Percentiles rank a stretch among this genome's conserved stretches.
These are phyloP conservation scores for Suhomyces chickasaworum DNA, from an alignment of 1,139 yeast genomes.

Conservation along the genomic window DNA sequence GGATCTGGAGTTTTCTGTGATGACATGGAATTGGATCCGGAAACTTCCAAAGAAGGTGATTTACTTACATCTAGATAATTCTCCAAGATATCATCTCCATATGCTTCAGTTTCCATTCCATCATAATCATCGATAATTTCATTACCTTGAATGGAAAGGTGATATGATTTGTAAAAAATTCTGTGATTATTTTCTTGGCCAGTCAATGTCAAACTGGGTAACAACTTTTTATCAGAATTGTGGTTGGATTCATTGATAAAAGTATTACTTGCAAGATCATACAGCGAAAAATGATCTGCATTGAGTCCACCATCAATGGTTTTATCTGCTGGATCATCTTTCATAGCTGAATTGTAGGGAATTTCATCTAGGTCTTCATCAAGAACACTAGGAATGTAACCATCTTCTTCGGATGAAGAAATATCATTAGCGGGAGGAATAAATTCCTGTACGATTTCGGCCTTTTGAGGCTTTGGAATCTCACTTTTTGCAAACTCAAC, in stretches of 20 bases:
- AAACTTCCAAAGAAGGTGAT: slow-evolving; percentile 21
- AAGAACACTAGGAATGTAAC: background rate
- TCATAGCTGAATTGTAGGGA: slow-evolving; percentile 1
- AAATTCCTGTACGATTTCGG: background rate
- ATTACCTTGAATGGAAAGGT: slow-evolving; percentile 34
- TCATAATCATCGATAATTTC: slow-evolving; percentile 6
- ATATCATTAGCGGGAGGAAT: background rate
- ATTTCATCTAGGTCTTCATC: slow-evolving; percentile 1
- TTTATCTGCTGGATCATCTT: slow-evolving; percentile 1
- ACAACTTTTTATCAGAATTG: background rate
- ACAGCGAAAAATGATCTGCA: background rate
- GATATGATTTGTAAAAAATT: slow-evolving; percentile 30
- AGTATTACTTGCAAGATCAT: background rate
- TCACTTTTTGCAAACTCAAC: background rate
- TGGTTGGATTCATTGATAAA: background rate
- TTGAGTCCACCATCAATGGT: slow-evolving; percentile 3
- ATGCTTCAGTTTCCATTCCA: slow-evolving; percentile 18
- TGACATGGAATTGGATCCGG: slow-evolving; percentile 6
- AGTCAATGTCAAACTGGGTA: background rate
- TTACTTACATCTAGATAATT: slow-evolving; percentile 33
- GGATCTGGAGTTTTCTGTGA: slow-evolving; percentile 15
- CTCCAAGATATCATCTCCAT: slow-evolving; percentile 37
- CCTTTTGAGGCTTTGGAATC: background rate
- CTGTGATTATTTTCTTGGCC: background rate
- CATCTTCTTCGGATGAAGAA: background rate